A percentile compares a stretch with the other conserved stretches of the same genome.
Conservation (phyloP, 139 green algal genomes). For the Tetradesmus lagerheimii region DNA sequence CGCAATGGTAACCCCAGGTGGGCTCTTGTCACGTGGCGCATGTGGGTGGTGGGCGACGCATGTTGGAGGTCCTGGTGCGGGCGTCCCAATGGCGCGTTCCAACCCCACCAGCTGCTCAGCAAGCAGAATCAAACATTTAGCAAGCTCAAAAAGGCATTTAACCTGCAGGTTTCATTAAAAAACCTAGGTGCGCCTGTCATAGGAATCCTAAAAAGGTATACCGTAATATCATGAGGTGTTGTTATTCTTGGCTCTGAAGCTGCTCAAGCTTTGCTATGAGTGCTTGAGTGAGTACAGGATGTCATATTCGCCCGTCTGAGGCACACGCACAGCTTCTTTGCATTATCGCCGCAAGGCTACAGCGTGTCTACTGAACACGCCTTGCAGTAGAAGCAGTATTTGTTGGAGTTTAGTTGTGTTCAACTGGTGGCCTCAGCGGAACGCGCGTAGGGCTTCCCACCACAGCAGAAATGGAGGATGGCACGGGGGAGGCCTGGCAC, state of each 20-base stretch:
- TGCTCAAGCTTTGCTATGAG: neutral
- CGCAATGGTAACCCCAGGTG: too few relatives aligned
- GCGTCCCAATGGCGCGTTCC: neutral
- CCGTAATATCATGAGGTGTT: neutral
- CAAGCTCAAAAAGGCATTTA: neutral
- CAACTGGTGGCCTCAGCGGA: neutral
- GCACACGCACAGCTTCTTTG: neutral
- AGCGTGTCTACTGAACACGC: neutral
- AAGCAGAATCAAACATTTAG: neutral
- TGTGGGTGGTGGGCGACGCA: neutral
- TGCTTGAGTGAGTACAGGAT: neutral
- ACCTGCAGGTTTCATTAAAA: neutral
- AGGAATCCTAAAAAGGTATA: neutral
- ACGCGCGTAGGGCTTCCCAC: neutral
- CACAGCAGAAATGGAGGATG: neutral
- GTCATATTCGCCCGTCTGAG: neutral
- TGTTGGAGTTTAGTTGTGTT: neutral
- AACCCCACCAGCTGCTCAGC: neutral
- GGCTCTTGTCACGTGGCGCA: neutral
- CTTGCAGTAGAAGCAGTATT: neutral
- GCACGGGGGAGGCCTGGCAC: conserved; percentile 2
- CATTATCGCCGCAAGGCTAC: neutral
- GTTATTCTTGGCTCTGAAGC: neutral
- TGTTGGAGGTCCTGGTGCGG: neutral
- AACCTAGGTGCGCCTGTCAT: neutral